These are phyloP conservation scores for Candolleomyces aberdarensis DNA, from an alignment of 768 basidiomycete genomes.

Conservation along the genomic window DNA sequence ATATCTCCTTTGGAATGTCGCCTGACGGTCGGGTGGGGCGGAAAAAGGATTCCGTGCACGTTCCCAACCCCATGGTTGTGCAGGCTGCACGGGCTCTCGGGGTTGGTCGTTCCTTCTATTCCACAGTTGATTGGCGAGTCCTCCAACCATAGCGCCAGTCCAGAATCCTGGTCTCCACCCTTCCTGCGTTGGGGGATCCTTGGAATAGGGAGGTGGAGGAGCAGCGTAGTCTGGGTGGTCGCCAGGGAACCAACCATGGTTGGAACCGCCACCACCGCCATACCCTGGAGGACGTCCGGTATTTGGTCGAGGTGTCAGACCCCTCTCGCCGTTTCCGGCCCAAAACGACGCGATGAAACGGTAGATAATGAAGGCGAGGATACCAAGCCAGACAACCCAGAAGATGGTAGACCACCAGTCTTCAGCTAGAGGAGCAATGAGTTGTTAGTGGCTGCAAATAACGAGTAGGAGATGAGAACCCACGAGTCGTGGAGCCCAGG, in stretches of 20 bases:
- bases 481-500: conserved; percentile 24
- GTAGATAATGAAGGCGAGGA: conserved; percentile 55
- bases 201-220: conserved; percentile 58
- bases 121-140: conserved; percentile 57
- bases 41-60: conserved; percentile 26
- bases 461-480: conserved; percentile 10
- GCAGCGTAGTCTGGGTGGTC: conserved; percentile 34
- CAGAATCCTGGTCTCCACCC: conserved; percentile 77
- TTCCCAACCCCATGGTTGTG: conserved; percentile 58
- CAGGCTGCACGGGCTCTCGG: conserved; percentile 19
- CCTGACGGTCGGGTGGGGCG: conserved; percentile 11
- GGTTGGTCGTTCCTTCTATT: conserved; percentile 33
- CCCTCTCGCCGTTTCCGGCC: conserved; percentile 20
- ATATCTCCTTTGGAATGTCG: conserved; percentile 12
- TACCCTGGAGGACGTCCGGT: conserved; percentile 34
- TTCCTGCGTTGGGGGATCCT: conserved; percentile 27
- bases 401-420: conserved; percentile 50
- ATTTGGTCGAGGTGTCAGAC: conserved; percentile 26
- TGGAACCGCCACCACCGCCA: conserved; percentile 34
- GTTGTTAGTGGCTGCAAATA: background rate
- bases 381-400: conserved; percentile 52
- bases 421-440: conserved; percentile 33
- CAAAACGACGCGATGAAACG: conserved; percentile 52
- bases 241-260: conserved; percentile 53
- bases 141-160: conserved; percentile 78